Percentiles rank a stretch among this genome's conserved stretches.
Evolutionary conservation across 2,329 filamentous ascomycete genomes (phyloP).

Genomic region (Ascosphaera apis): DNA sequence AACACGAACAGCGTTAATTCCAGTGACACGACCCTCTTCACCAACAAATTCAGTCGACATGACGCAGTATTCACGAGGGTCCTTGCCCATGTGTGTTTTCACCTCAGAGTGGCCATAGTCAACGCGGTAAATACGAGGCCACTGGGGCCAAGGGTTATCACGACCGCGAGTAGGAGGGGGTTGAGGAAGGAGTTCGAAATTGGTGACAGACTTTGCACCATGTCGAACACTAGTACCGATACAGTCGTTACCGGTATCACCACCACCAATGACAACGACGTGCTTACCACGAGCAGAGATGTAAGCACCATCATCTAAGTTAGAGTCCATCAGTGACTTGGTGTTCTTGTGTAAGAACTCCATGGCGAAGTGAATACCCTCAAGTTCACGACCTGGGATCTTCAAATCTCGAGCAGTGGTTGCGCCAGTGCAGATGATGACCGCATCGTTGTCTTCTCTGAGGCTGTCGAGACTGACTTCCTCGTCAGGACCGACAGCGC

Average conservation of each 20-base stretch:
- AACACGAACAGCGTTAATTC: slow-evolving; percentile 85
- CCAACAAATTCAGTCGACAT: slow-evolving; percentile 96
- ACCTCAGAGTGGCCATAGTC: slow-evolving; percentile 95
- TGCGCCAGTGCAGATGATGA: slow-evolving; percentile 77
- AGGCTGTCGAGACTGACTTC: slow-evolving; percentile 46
- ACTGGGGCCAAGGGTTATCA: slow-evolving; percentile 97
- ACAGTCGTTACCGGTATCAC: slow-evolving; percentile 94
- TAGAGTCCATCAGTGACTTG: slow-evolving; percentile 85
- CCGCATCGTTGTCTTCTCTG: slow-evolving; percentile 52
- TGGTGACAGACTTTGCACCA: slow-evolving; percentile 83
- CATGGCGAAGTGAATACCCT: slow-evolving; percentile 92
- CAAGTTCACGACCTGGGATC: slow-evolving; percentile 66
- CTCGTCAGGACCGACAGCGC: slow-evolving; percentile 54
- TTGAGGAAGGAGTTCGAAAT: slow-evolving; percentile 89
- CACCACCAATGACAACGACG: slow-evolving; percentile 89
- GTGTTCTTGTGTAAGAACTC: slow-evolving; percentile 95
- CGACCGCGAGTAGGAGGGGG: slow-evolving; percentile 71
- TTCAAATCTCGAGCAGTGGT: slow-evolving; percentile 84
- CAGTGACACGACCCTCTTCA: slow-evolving; percentile 67
- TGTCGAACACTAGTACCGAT: slow-evolving; percentile 92
- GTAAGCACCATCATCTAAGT: slow-evolving; percentile 61
- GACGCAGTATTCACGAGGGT: slow-evolving; percentile 91
- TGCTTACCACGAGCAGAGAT: slow-evolving; percentile 91
- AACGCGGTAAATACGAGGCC: slow-evolving; percentile 94
- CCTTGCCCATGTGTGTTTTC: slow-evolving; percentile 85